Evolutionary conservation across 768 basidiomycete species (phyloP).

Genomic region (Daedalea quercina): DNA sequence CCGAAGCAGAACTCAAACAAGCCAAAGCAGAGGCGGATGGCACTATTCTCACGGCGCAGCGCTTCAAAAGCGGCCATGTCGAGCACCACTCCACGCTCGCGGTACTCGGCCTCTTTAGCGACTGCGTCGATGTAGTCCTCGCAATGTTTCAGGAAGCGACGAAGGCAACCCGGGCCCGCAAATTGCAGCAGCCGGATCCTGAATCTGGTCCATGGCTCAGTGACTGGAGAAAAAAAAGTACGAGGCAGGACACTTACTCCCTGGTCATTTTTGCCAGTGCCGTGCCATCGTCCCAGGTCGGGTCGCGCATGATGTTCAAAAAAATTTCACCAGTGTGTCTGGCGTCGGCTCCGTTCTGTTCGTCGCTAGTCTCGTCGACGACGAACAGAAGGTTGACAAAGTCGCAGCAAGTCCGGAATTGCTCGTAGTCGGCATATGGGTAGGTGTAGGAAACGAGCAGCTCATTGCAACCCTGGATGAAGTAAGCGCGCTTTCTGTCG

Average conservation of each 20-base stretch:
- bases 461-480: conserved; percentile 57
- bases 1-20: conserved; percentile 60
- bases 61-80: conserved; percentile 45
- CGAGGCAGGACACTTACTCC: conserved; percentile 37
- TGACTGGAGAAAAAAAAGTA: background rate
- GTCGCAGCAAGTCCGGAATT: conserved; percentile 59
- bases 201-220: conserved; percentile 36
- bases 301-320: conserved; percentile 48
- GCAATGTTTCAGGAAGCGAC: conserved; percentile 49
- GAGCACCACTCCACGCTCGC: conserved; percentile 52
- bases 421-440: conserved; percentile 51
- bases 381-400: conserved; percentile 50
- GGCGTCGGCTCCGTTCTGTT: conserved; percentile 55
- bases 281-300: conserved; percentile 52
- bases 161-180: conserved; percentile 39
- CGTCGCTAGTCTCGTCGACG: conserved; percentile 65
- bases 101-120: conserved; percentile 54
- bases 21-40: conserved; percentile 58
- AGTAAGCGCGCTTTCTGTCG: conserved; percentile 56
- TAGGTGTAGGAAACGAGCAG: conserved; percentile 60
- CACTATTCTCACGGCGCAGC: conserved; percentile 67
- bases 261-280: conserved; percentile 54
- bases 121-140: conserved; percentile 55
- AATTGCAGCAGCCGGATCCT: conserved; percentile 39
- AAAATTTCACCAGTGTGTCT: conserved; percentile 48